Evolutionary conservation across 2,329 filamentous ascomycete species (phyloP), one percentile per base, ranked within the genome.

Genomic region (Chrysosphaeria jannelii): DNA sequence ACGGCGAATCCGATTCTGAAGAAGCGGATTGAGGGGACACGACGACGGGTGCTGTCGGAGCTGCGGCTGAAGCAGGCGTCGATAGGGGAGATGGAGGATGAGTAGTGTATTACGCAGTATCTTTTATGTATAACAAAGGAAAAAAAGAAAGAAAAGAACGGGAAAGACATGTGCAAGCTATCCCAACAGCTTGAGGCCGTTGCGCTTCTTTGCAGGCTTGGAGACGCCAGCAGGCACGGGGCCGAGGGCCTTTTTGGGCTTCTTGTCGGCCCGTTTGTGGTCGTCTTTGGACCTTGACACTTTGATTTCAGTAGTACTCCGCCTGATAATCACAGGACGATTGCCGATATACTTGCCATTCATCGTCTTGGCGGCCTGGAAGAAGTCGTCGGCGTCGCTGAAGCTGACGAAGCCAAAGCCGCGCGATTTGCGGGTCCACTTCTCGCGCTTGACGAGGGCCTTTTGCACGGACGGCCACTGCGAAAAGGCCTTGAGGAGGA

Each of bases 311-410:
- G 81, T 90, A 34, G 69, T 89, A 33, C 74, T 76, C 42, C 85
- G 74, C 43, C 72, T 67, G 33, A 93, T 59, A 13, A 74, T 51
- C 14, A 91, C 74, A 0, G 85, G 85, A 43, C 93, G 85, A 41
- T 78, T 91, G 36, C 89, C 81, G 39, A 97, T 93, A 46, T 97
- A 97, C 48, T 97, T 93, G 35, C 79, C 79, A 38, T 91, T 74
- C 85, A 93, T 93, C 48, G 93, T 81, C 47, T 85, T 78, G 36
- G 78, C 81, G 2, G 85, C 81, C 36, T 75, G 64, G 52, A 97
- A 93, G 42, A 88, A 93, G 38, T 91, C 79, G 42, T 97, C 85
- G 14, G 78, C 74, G 39, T 91, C 74, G 36, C 67, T 70, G 47
- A 97, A 93, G 44, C 75, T 85, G 26, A 97, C 79, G 39, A 97